A percentile compares a stretch with the other conserved stretches of the same genome.
Conservation (phyloP, 176 grass and related monocot species). For the Zoysia pacifica region DNA sequence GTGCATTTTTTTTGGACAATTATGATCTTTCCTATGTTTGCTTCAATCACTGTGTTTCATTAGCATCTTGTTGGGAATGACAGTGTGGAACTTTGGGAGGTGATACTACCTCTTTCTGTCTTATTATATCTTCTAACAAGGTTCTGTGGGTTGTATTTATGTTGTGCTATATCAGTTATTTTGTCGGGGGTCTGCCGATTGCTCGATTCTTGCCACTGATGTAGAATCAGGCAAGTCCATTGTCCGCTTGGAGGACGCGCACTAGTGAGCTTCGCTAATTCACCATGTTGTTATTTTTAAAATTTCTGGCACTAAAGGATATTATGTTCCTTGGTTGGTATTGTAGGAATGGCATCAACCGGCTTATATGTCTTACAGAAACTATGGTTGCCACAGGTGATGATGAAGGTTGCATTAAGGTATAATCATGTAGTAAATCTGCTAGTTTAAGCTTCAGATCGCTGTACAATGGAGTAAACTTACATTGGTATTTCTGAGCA, state of each 20-base stretch:
- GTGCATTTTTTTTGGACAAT: background rate
- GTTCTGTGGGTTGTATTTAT: background rate
- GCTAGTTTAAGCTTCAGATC: background rate
- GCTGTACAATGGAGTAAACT: background rate
- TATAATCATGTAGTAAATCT: constrained; percentile 31
- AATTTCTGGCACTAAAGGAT: constrained; percentile 10
- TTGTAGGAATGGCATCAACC: constrained; percentile 70
- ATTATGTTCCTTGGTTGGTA: constrained; percentile 24
- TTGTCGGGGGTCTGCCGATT: constrained; percentile 77
- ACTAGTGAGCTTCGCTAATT: constrained; percentile 52
- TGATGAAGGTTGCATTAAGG: constrained; percentile 95
- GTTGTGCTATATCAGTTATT: constrained; percentile 55
- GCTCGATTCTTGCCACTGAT: constrained; percentile 72
- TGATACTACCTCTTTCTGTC: background rate
- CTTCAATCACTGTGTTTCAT: too few relatives aligned
- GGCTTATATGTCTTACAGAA: constrained; percentile 87
- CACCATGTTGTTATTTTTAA: background rate
- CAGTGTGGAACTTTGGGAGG: background rate
- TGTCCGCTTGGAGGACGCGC: constrained; percentile 72
- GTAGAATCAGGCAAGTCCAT: constrained; percentile 69
- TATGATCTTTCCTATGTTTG: background rate
- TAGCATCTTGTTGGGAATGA: background rate
- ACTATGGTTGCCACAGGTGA: constrained; percentile 80
- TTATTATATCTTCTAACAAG: background rate
- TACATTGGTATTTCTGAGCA: background rate